Evolutionary conservation across 768 basidiomycete species (phyloP).

Genomic region (Postia placenta): DNA sequence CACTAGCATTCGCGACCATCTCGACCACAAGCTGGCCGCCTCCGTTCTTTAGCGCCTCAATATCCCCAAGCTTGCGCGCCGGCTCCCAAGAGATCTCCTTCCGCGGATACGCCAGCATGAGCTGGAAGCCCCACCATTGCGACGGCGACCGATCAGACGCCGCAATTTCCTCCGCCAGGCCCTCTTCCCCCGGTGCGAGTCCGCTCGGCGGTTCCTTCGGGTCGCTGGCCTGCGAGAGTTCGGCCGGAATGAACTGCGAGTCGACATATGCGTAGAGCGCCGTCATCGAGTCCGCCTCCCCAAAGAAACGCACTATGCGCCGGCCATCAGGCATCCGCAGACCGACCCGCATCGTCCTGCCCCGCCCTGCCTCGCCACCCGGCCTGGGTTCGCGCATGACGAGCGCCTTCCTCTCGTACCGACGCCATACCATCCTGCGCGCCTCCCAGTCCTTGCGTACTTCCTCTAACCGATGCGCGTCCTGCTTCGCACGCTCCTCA

Average conservation of each 20-base stretch:
- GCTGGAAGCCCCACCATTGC: slow-evolving; percentile 70
- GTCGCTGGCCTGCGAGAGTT: slow-evolving; percentile 33
- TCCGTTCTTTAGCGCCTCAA: slow-evolving; percentile 45
- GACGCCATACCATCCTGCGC: slow-evolving; percentile 46
- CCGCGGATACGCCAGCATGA: slow-evolving; percentile 67
- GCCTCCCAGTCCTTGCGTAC: slow-evolving; percentile 17
- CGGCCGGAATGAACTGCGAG: slow-evolving; percentile 43
- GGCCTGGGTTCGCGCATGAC: slow-evolving; percentile 29
- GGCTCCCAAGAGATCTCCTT: slow-evolving; percentile 48
- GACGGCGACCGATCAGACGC: slow-evolving; percentile 20
- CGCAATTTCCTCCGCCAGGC: slow-evolving; percentile 30
- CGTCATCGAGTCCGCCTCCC: slow-evolving; percentile 42
- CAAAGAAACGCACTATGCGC: slow-evolving; percentile 55
- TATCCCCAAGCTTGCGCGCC: slow-evolving; percentile 33
- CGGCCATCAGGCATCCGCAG: slow-evolving; percentile 46
- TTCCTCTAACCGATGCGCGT: slow-evolving; percentile 20
- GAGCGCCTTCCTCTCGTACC: slow-evolving; percentile 50
- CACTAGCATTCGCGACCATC: slow-evolving; percentile 23
- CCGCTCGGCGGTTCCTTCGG: slow-evolving; percentile 36
- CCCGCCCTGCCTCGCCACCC: slow-evolving; percentile 21
- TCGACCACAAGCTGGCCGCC: slow-evolving; percentile 69
- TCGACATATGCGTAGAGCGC: slow-evolving; percentile 74
- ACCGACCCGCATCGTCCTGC: slow-evolving; percentile 46
- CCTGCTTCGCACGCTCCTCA: slow-evolving; percentile 33
- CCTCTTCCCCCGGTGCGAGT: slow-evolving; percentile 23